These are phyloP conservation scores for Oryza rufipogon DNA, from an alignment of 176 grass and related monocot species.

Conservation along the genomic window DNA sequence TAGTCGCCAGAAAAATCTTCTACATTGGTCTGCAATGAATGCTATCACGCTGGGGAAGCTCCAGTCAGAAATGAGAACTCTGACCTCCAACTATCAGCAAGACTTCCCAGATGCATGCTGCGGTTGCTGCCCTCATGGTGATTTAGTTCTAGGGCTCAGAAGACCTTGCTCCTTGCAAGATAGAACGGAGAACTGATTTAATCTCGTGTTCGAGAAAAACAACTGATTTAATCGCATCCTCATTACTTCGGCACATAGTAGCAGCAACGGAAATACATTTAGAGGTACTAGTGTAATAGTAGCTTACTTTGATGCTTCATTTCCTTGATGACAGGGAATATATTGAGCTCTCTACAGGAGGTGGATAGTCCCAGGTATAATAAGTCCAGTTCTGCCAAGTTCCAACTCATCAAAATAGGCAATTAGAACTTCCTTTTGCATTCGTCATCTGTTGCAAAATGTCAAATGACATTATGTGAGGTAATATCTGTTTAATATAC, in stretches of 20 bases:
- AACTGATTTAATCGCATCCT: background rate
- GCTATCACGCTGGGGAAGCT: background rate
- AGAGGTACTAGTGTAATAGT: background rate
- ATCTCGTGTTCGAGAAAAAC: too few relatives aligned
- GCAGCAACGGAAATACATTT: background rate
- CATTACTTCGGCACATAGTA: background rate
- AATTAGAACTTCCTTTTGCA: conserved; percentile 18
- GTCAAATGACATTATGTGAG: conserved; percentile 7
- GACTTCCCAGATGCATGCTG: background rate
- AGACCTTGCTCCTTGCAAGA: conserved; percentile 14
- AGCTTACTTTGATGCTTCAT: background rate
- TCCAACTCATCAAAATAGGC: conserved; percentile 22
- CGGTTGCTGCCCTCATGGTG: background rate
- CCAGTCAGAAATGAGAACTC: background rate
- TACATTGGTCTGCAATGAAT: conserved; percentile 6
- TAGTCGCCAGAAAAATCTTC: background rate
- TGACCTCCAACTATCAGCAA: background rate
- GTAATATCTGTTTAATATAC: background rate
- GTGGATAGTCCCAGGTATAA: background rate
- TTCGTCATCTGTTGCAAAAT: background rate
- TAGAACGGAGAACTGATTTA: background rate
- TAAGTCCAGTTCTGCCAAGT: background rate
- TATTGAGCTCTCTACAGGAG: background rate
- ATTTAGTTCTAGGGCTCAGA: background rate
- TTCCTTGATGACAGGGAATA: background rate